Evolutionary conservation across 331 rosid species (phyloP).

Genomic region (Cucumis variabilis): DNA sequence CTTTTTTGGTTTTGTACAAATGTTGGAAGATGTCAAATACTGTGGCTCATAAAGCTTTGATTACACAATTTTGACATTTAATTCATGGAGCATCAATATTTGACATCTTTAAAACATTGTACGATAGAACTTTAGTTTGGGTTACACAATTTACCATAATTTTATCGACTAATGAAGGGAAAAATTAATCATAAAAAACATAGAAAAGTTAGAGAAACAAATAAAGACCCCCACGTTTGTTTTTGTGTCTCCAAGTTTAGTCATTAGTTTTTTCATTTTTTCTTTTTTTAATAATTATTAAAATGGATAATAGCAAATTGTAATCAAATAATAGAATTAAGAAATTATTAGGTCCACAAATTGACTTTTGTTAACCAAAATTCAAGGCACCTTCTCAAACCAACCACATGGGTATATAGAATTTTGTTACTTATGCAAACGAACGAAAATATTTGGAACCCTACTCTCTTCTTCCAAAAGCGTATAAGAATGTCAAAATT

Average conservation of each 20-base stretch:
- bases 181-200: too few relatives aligned
- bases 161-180: too few relatives aligned
- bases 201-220: not conserved
- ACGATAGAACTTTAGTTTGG: not conserved
- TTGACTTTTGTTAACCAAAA: not conserved
- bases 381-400: not conserved
- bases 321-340: not conserved
- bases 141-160: not conserved
- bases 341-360: not conserved
- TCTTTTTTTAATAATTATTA: too few relatives aligned
- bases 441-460: not conserved
- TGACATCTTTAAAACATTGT: not conserved
- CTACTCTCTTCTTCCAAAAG: not conserved
- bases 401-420: not conserved
- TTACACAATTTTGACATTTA: not conserved
- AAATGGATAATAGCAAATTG: not conserved
- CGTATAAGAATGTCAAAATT: too few relatives aligned
- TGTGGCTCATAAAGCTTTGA: not conserved
- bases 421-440: not conserved
- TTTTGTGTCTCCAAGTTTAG: not conserved
- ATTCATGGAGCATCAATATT: not conserved
- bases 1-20: not conserved
- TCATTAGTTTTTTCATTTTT: too few relatives aligned
- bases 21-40: not conserved
- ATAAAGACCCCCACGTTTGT: not conserved